These are phyloP conservation scores for Dissophora globulifera DNA, from an alignment of 192 early-diverging fungal genomes.

Conservation along the genomic window DNA sequence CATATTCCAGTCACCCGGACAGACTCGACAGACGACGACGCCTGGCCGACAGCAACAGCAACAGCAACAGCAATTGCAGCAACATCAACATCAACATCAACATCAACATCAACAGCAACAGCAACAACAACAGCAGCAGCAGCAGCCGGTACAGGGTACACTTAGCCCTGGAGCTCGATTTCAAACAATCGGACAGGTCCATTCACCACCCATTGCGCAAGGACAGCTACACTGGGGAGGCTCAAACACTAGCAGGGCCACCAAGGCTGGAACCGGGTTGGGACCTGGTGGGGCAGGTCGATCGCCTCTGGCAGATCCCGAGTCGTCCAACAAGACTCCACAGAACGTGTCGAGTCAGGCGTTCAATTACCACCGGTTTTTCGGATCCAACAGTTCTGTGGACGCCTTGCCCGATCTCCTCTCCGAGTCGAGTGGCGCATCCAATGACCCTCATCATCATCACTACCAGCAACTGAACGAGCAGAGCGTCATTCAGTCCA, in stretches of 20 bases:
- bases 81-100: too few species aligned
- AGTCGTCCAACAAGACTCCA: constrained; percentile 8
- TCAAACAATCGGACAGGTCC: constrained; percentile 5
- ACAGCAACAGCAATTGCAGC: too few species aligned
- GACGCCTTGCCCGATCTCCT: constrained; percentile 11
- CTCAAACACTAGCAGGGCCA: not conserved
- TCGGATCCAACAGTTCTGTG: not conserved
- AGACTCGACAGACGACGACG: too few species aligned
- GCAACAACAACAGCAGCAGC: too few species aligned
- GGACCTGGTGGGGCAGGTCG: constrained; percentile 6
- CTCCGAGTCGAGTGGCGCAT: not conserved
- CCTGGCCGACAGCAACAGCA: constrained; percentile 13
- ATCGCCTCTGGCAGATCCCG: constrained; percentile 7
- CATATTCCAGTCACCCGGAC: not conserved
- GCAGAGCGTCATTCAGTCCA: constrained; percentile 46
- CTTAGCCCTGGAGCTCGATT: constrained; percentile 24
- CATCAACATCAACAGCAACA: too few species aligned
- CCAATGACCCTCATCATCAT: too few species aligned
- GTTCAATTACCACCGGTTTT: constrained; percentile 34
- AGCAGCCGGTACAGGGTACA: too few species aligned
- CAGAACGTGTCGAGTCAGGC: not conserved
- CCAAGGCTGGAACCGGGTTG: constrained; percentile 10
- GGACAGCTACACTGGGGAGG: constrained; percentile 20
- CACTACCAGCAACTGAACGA: constrained; percentile 41
- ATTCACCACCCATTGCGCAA: constrained; percentile 22